Percentiles rank a stretch among this genome's conserved stretches.
phyloP scores from a whole-genome alignment of 2,329 filamentous ascomycete genomes.

The Erysiphe neolycopersici region DNA sequence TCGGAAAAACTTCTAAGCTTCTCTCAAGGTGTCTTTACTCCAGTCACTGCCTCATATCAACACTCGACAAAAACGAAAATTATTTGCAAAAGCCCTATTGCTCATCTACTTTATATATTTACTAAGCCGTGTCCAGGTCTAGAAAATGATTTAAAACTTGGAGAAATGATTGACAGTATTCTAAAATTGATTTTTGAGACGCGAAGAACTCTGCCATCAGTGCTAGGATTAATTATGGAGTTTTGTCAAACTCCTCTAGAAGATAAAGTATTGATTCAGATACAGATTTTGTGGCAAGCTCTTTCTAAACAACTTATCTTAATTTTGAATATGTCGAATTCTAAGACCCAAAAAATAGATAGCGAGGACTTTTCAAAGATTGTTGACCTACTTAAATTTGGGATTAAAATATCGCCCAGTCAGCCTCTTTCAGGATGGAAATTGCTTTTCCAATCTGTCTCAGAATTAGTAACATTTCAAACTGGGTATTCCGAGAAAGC shows the following conservation, averaged over 20 bases:
- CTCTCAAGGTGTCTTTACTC: slow-evolving; percentile 16
- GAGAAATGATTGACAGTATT: slow-evolving; percentile 18
- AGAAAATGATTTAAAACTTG: slow-evolving; percentile 7
- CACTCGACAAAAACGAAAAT: slow-evolving; percentile 13
- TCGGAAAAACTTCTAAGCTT: slow-evolving; percentile 29
- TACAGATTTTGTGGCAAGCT: slow-evolving; percentile 9
- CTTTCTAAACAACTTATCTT: slow-evolving; percentile 9
- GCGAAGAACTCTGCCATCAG: slow-evolving; percentile 13
- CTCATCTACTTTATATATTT: slow-evolving; percentile 37
- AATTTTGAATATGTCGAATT: slow-evolving; percentile 6
- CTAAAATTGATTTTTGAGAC: slow-evolving; percentile 30
- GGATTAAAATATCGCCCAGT: slow-evolving; percentile 19
- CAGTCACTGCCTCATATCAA: background rate
- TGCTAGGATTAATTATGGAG: slow-evolving; percentile 15
- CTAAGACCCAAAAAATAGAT: slow-evolving; percentile 10
- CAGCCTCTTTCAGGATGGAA: slow-evolving; percentile 16
- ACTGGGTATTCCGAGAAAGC: slow-evolving; percentile 40
- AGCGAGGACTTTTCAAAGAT: slow-evolving; percentile 31
- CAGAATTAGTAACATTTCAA: slow-evolving; percentile 29
- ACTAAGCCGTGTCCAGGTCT: slow-evolving; percentile 5
- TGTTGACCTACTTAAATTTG: slow-evolving; percentile 37
- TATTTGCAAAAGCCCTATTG: slow-evolving; percentile 29
- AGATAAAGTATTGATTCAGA: slow-evolving; percentile 8
- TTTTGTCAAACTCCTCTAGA: slow-evolving; percentile 7
- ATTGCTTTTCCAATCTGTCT: slow-evolving; percentile 28